phyloP scores from a whole-genome alignment of 1,284 basidiomycete genomes.

The Exsudoporus floridanus region DNA sequence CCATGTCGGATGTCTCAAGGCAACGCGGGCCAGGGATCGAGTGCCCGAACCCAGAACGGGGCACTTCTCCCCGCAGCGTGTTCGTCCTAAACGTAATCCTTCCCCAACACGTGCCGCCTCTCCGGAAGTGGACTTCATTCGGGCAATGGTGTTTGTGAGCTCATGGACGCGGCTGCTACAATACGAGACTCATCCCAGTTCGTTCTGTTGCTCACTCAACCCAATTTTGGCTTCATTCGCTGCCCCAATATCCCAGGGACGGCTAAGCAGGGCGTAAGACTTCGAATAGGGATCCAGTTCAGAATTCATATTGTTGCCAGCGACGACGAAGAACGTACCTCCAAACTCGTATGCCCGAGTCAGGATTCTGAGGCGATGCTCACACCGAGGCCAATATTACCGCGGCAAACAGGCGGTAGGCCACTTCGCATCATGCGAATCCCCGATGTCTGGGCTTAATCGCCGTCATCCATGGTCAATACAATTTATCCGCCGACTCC shows the following conservation, averaged over 20 bases:
- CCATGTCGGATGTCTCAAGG: conserved; percentile 20
- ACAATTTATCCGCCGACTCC: conserved; percentile 3
- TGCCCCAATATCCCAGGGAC: conserved; percentile 13
- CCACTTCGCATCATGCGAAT: conserved; percentile 22
- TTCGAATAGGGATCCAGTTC: conserved; percentile 24
- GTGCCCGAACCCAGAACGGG: conserved; percentile 28
- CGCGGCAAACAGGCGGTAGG: conserved; percentile 16
- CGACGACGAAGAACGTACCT: conserved; percentile 27
- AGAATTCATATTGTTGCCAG: conserved; percentile 26
- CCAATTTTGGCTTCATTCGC: conserved; percentile 8
- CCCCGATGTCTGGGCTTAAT: conserved; percentile 24
- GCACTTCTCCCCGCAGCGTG: conserved; percentile 25
- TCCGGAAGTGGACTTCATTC: conserved; percentile 27
- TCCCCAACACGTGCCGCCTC: conserved; percentile 27
- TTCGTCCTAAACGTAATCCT: conserved; percentile 24
- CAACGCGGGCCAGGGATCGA: conserved; percentile 28
- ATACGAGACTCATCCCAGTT: conserved; percentile 19
- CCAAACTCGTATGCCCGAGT: conserved; percentile 6
- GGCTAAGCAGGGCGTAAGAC: conserved; percentile 3
- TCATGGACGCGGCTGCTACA: conserved; percentile 15
- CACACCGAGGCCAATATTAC: conserved; percentile 13
- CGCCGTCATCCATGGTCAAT: conserved; percentile 20
- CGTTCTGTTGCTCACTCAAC: conserved; percentile 7
- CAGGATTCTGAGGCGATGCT: conserved; percentile 4
- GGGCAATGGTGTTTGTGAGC: conserved; percentile 14